phyloP scores from a whole-genome alignment of 1,284 basidiomycete species.

The Leccinum fallax region DNA sequence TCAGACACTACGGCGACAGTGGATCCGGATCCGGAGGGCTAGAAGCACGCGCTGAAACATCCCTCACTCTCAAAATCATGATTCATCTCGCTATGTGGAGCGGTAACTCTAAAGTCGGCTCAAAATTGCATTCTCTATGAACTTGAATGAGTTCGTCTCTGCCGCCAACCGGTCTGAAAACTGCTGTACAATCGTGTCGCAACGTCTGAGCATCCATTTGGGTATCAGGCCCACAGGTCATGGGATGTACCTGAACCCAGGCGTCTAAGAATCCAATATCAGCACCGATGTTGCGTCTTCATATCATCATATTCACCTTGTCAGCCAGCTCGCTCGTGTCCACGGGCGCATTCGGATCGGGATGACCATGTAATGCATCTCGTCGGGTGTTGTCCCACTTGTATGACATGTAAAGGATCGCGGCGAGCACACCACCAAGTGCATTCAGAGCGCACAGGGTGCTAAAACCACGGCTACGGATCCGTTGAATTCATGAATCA shows the following conservation, averaged over 20 bases:
- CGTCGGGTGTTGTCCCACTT: constrained; percentile 59
- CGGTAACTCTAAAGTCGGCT: neutral
- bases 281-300: neutral
- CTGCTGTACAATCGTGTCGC: neutral
- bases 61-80: neutral
- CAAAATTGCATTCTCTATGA: neutral
- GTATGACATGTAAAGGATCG: constrained; percentile 58
- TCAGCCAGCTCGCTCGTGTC: constrained; percentile 70
- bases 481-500: neutral
- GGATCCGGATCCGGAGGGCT: neutral
- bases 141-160: neutral
- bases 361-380: constrained; percentile 56
- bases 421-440: constrained; percentile 46
- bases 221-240: constrained; percentile 6
- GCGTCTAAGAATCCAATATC: constrained; percentile 9
- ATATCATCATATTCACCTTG: constrained; percentile 39
- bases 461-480: constrained; percentile 65
- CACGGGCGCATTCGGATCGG: constrained; percentile 49
- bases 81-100: neutral
- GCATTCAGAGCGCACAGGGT: constrained; percentile 61
- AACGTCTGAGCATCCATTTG: neutral
- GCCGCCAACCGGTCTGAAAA: neutral
- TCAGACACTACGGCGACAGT: neutral
- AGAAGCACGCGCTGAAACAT: neutral
- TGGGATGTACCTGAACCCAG: constrained; percentile 28